These are phyloP conservation scores for Rosa chinensis DNA, from an alignment of 306 rosid genomes.

Conservation along the genomic window DNA sequence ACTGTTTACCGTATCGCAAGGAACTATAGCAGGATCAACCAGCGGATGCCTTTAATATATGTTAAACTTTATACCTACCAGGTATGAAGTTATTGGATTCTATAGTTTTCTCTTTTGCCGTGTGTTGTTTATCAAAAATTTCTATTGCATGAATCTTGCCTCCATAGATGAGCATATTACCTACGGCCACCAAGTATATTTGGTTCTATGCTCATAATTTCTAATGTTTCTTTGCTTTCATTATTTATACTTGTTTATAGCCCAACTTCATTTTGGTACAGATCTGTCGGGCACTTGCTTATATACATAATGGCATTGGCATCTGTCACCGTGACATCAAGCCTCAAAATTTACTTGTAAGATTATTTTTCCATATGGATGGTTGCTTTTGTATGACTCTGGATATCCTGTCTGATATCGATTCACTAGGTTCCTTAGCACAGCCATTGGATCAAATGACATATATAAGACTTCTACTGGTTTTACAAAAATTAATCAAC, in stretches of 20 bases:
- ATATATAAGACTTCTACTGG: background rate
- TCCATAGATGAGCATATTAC: background rate
- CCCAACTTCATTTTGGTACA: slow-evolving; percentile 38
- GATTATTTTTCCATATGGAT: slow-evolving; percentile 22
- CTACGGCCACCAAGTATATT: background rate
- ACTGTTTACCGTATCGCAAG: slow-evolving; percentile 86
- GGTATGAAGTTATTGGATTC: slow-evolving; percentile 41
- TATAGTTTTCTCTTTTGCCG: background rate
- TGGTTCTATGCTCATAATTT: slow-evolving; percentile 3
- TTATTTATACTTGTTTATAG: slow-evolving; percentile 7
- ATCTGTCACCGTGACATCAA: slow-evolving; percentile 99
- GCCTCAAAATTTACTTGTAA: slow-evolving; percentile 97
- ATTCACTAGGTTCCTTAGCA: background rate
- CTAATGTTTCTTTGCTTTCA: slow-evolving; percentile 16
- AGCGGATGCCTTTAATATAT: slow-evolving; percentile 91
- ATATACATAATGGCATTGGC: slow-evolving; percentile 90
- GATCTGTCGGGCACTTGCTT: slow-evolving; percentile 98
- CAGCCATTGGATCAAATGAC: background rate
- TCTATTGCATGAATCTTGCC: background rate
- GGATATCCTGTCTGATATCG: background rate
- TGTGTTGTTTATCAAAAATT: background rate
- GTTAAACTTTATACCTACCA: slow-evolving; percentile 96
- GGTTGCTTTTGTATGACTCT: slow-evolving; percentile 2
- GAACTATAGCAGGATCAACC: slow-evolving; percentile 85
- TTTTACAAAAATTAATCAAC: background rate